Base-by-base conservation (phyloP, 179 eudicot species). In the Silene noctiflora region DNA sequence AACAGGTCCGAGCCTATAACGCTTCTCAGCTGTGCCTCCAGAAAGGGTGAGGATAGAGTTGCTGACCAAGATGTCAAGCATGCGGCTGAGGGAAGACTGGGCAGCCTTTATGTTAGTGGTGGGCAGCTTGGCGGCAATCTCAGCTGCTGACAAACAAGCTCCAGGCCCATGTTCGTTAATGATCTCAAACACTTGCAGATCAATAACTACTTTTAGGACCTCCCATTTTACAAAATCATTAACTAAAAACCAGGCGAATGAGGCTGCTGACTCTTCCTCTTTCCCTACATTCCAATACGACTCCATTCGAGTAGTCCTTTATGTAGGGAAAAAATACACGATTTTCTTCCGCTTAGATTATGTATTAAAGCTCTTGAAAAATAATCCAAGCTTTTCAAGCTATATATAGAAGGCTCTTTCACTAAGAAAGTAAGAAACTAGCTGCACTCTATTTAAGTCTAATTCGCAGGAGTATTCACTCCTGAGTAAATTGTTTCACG, bases 1-100 rank as follows among this genome's bases (percentile, higher is more conserved):
- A 11, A 78, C 73, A 10, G 81, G 77, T 4, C 62, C 74, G 42
- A 78, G 74, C 4, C 81, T 74, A 67, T 78, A 78, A 2, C 61
- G 74, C 63, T 72, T 67, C 74, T 78, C 77, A 1, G 42, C 51
- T 9, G 24, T 25, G 6, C 69, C 77, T 4, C n/a, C 35, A 14
- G 68, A 44, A 6, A 56, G 44, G 62, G 73, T 27, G 51, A 78
- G 31, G 24, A 78, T 20, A 17, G 61, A 27, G 77, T 78, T 46
- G 35, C 73, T 67, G 12, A 59, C 81, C n/a, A 78, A 59, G 60
- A 12, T 42, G 73, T 73, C 77, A 5, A 78, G 77, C 69, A 78
- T 25, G 53, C 72, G 69, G 19, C 74, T 67, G 1, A 73, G 61
- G 17, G 22, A 25, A 25, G 53, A 6, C 44, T 60, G 69, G 48